Evolutionary conservation across 2,329 filamentous ascomycete genomes (phyloP).

Genomic region (Verticillium nonalfalfae): DNA sequence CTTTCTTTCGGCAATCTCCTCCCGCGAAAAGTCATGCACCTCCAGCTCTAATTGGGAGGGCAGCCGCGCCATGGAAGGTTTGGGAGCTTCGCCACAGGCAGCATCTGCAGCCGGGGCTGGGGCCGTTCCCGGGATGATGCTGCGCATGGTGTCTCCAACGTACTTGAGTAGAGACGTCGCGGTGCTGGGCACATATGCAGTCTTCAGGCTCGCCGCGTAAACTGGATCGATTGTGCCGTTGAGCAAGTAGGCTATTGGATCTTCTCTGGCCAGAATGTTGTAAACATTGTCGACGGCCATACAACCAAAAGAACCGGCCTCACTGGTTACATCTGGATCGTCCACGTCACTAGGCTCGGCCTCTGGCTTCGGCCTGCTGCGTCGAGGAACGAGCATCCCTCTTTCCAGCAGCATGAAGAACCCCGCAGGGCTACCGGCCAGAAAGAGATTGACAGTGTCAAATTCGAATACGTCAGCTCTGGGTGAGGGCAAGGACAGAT

Average conservation of each 20-base stretch:
- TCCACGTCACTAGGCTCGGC: conserved; percentile 57
- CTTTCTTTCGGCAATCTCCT: conserved; percentile 87
- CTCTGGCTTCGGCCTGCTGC: conserved; percentile 69
- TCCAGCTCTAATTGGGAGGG: conserved; percentile 79
- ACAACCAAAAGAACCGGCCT: conserved; percentile 77
- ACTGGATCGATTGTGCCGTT: conserved; percentile 82
- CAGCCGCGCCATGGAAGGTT: conserved; percentile 36
- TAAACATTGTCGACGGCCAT: conserved; percentile 94
- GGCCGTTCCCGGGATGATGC: conserved; percentile 49
- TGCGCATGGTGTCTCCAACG: conserved; percentile 55
- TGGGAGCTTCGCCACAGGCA: conserved; percentile 12
- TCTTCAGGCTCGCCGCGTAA: conserved; percentile 71
- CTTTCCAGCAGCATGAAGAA: conserved; percentile 89
- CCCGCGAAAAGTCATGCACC: conserved; percentile 87
- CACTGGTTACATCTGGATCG: conserved; percentile 61
- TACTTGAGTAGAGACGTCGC: conserved; percentile 59
- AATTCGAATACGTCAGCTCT: conserved; percentile 73
- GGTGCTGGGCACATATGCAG: conserved; percentile 71
- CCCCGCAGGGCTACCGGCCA: conserved; percentile 82
- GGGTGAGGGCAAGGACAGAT: conserved; percentile 31
- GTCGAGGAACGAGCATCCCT: conserved; percentile 64
- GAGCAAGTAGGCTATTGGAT: conserved; percentile 82
- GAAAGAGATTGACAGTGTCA: conserved; percentile 81
- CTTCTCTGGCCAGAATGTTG: conserved; percentile 71
- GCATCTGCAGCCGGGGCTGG: neutral